Conservation (phyloP, 257 asterid genomes). For the Solanum etuberosum region DNA sequence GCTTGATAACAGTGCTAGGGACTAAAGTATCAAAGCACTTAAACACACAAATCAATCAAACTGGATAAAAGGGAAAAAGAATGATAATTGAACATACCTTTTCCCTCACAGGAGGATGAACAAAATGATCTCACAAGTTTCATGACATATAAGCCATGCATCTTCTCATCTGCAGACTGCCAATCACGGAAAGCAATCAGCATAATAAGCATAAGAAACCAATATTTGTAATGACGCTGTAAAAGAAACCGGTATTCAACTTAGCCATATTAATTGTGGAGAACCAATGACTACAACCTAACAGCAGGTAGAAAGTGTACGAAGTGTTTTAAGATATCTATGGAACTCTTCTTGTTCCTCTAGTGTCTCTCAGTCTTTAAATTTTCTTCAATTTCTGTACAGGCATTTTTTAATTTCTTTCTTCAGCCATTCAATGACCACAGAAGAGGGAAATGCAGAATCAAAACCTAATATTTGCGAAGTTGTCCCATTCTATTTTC, state of each 20-base stretch:
- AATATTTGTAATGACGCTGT: neutral
- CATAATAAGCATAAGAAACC: neutral
- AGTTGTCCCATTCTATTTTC: neutral
- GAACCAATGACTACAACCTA: neutral
- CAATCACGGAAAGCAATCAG: constrained; percentile 10
- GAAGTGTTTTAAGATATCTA: neutral
- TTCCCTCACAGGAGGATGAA: constrained; percentile 42
- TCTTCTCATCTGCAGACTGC: constrained; percentile 75
- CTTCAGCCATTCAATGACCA: neutral
- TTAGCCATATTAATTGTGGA: neutral
- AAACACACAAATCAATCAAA: neutral
- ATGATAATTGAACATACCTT: constrained; percentile 20
- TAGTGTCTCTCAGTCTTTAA: neutral
- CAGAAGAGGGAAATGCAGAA: neutral
- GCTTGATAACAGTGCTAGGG: neutral
- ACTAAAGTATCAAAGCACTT: neutral
- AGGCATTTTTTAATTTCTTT: neutral
- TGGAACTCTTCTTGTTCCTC: neutral
- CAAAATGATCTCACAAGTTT: constrained; percentile 92
- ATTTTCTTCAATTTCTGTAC: neutral
- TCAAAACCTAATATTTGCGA: neutral
- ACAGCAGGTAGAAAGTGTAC: neutral
- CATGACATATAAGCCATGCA: constrained; percentile 72
- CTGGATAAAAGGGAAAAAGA: constrained; percentile 5
- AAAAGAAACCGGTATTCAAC: neutral